Evolutionary conservation across 2,329 filamentous ascomycete species (phyloP).

Genomic region (Pseudocercospora vitis): DNA sequence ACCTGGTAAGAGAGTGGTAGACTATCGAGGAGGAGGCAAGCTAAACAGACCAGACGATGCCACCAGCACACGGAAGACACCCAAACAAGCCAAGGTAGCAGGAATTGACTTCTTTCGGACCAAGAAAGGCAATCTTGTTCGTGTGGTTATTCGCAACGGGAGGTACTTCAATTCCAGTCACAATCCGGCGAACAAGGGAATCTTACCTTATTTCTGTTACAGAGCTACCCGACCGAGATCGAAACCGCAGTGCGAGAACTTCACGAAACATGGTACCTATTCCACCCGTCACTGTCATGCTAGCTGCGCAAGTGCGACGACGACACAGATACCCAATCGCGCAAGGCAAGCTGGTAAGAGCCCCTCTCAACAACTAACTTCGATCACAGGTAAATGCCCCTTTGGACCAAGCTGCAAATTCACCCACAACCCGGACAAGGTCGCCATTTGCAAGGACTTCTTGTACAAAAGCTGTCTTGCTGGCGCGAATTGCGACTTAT

Average conservation of each 20-base stretch:
- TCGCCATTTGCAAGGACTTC: conserved; percentile 86
- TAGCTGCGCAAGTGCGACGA: conserved; percentile 14
- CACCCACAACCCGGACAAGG: conserved; percentile 79
- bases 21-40: background rate
- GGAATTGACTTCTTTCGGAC: conserved; percentile 82
- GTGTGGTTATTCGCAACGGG: conserved; percentile 38
- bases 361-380: conserved; percentile 27
- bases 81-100: conserved; percentile 69
- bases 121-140: conserved; percentile 83
- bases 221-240: conserved; percentile 22
- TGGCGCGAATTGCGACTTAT: conserved; percentile 82
- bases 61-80: conserved; percentile 54
- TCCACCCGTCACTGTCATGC: conserved; percentile 12
- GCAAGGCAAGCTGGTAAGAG: conserved; percentile 27
- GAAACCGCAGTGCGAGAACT: conserved; percentile 35
- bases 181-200: background rate
- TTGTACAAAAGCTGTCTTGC: conserved; percentile 74
- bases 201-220: background rate
- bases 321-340: conserved; percentile 10
- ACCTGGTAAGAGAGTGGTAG: conserved; percentile 58
- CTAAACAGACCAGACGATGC: conserved; percentile 29
- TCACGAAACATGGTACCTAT: conserved; percentile 38
- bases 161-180: conserved; percentile 23
- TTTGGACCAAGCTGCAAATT: conserved; percentile 79
- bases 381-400: conserved; percentile 70